Percentiles rank a stretch among this genome's conserved stretches.
Conservation (phyloP, 169 alveolate genomes). For the Cryptosporidium ubiquitum region DNA sequence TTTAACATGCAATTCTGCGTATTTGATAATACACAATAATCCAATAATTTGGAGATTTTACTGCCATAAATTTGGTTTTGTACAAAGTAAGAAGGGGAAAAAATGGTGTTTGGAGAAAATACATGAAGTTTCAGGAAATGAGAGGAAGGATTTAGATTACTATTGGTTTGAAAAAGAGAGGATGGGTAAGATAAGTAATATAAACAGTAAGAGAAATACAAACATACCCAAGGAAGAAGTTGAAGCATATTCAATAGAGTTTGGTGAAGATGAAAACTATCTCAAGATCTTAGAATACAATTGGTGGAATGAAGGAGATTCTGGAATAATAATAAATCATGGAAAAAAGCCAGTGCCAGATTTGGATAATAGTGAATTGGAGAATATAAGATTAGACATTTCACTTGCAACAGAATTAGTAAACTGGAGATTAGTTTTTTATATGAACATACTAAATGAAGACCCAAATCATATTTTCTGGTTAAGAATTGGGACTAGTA, state of each 20-base stretch:
- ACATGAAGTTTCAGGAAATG: neutral
- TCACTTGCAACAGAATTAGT: constrained; percentile 58
- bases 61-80: constrained; percentile 59
- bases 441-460: constrained; percentile 38
- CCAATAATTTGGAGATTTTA: constrained; percentile 71
- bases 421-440: constrained; percentile 70
- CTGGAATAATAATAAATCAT: neutral
- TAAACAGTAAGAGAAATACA: neutral
- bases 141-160: neutral
- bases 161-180: neutral
- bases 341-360: constrained; percentile 17
- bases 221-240: constrained; percentile 46
- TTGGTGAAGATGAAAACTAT: constrained; percentile 8
- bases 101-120: constrained; percentile 14
- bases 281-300: constrained; percentile 26
- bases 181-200: neutral
- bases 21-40: constrained; percentile 13
- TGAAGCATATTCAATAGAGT: constrained; percentile 37
- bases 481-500: constrained; percentile 34
- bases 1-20: constrained; percentile 18
- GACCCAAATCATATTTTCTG: constrained; percentile 37
- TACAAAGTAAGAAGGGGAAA: constrained; percentile 30
- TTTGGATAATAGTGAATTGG: neutral
- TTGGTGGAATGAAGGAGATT: constrained; percentile 32
- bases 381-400: constrained; percentile 16